Evolutionary conservation across 2,329 filamentous ascomycete genomes (phyloP), one percentile per base, ranked within the genome.

Genomic region (Fusarium sp.): DNA sequence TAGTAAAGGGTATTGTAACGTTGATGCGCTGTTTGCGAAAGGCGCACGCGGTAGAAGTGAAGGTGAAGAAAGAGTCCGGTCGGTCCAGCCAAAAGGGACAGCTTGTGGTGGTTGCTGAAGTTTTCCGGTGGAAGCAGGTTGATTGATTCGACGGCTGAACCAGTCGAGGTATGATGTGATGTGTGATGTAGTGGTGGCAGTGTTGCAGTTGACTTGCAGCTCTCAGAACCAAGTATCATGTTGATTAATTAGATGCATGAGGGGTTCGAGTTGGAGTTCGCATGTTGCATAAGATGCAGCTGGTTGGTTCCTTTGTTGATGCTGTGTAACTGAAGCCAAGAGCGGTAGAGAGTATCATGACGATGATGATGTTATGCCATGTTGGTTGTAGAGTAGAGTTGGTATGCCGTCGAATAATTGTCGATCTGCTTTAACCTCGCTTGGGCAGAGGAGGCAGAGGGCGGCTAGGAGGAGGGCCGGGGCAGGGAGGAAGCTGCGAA

Each of bases 371-470:
- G 30, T 23, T 50, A 40, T 56, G 23, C 40, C 46, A 49, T 56
- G 30, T 40, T 55, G 42, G 30, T 40, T 37, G 34, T 37, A 37
- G 28, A 28, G 27, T 28, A 13, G 34, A 37, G 18, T 46, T 55
- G 55, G 50, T 32, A 21, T 21, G 32, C 55, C 34, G 55, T 66
- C 51, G 43, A 67, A 40, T 37, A 37, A 37, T 50, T 50, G 63
- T 58, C 48, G 59, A 69, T 59, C 49, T 48, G 50, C 62, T 63
- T 75, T 88, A 88, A 73, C 82, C 83, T 76, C 85, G 83, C 82
- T 89, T 90, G 78, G 88, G 88, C 68, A 90, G 86, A 80, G 88
- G 86, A 79, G 88, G 88, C 56, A 90, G 86, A 80, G 88, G 88
- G 58, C 88, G 84, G 80, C 85, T 88, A 69, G 88, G 88, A 75